A percentile compares a stretch with the other conserved stretches of the same genome.
Conservation (phyloP, 805 yeast species). For the Wickerhamomyces tratensis region DNA sequence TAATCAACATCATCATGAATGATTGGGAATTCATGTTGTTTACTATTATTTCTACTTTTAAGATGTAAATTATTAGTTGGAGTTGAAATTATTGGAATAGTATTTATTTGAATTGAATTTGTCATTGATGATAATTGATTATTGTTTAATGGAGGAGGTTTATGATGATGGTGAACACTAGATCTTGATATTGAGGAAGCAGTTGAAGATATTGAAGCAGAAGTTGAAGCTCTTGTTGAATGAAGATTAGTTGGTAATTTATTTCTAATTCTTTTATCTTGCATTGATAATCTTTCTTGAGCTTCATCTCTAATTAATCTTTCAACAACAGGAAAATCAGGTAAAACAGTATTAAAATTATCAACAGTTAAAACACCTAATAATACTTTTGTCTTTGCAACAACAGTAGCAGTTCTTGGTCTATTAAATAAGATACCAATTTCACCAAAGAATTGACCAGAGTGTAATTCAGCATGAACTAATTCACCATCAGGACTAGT, state of each 20-base stretch:
- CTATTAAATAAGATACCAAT: conserved; percentile 68
- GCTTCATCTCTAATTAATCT: conserved; percentile 69
- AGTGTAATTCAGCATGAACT: conserved; percentile 55
- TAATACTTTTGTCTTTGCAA: conserved; percentile 57
- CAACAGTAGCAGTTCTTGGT: conserved; percentile 73
- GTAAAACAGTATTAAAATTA: conserved; percentile 46
- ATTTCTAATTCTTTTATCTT: conserved; percentile 46
- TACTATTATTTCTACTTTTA: no score
- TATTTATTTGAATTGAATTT: background rate
- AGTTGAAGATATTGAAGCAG: conserved; percentile 21
- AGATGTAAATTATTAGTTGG: background rate
- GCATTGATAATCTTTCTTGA: conserved; percentile 66
- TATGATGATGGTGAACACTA: conserved; percentile 20
- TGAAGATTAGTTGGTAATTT: conserved; percentile 24
- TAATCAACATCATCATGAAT: conserved; percentile 36
- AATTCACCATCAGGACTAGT: conserved; percentile 73
- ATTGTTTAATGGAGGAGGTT: background rate
- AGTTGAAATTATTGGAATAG: background rate
- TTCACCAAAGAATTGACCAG: conserved; percentile 72
- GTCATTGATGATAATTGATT: no score
- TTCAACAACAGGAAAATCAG: conserved; percentile 56
- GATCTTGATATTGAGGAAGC: conserved; percentile 30
- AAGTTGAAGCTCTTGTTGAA: conserved; percentile 1
- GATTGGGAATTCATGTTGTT: conserved; percentile 7
- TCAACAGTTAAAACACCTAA: conserved; percentile 62